phyloP scores from a whole-genome alignment of 106 monocot species.

The Dioscorea dumetorum region DNA sequence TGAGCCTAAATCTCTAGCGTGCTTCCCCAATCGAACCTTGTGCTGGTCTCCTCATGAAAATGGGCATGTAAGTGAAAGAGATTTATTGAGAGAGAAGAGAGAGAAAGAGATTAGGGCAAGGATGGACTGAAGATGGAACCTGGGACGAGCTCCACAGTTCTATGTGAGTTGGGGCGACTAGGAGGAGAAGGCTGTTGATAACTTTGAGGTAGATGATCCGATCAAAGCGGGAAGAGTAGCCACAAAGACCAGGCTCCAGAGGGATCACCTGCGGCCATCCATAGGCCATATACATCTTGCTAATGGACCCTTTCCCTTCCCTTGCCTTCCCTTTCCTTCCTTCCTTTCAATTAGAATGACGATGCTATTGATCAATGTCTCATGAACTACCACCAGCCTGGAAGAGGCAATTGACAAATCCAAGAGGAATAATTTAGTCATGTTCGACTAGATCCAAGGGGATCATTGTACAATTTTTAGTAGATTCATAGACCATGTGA shows the following conservation, averaged over 20 bases:
- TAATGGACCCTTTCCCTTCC: too few relatives aligned
- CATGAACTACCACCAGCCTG: too few relatives aligned
- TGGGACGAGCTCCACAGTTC: conserved; percentile 91
- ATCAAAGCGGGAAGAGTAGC: conserved; percentile 28
- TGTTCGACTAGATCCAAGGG: too few relatives aligned
- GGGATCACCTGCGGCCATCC: conserved; percentile 99
- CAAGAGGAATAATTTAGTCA: too few relatives aligned
- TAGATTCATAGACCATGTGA: too few relatives aligned
- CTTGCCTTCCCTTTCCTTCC: too few relatives aligned
- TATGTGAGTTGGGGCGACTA: conserved; percentile 65
- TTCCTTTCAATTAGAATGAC: too few relatives aligned
- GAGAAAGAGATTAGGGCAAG: neutral
- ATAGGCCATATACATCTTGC: conserved; percentile 87
- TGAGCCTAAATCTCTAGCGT: conserved; percentile 45
- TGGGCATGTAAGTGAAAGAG: neutral
- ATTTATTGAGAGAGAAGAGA: neutral
- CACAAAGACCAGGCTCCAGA: conserved; percentile 26
- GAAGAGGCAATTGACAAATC: too few relatives aligned
- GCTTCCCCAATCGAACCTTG: conserved; percentile 70
- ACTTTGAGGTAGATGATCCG: conserved; percentile 64
- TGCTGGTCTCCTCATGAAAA: conserved; percentile 41
- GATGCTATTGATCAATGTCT: too few relatives aligned
- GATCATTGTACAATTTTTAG: too few relatives aligned
- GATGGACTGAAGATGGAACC: conserved; percentile 20
- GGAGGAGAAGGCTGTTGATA: conserved; percentile 57